Evolutionary conservation across 148 eudicot species (phyloP), one percentile per base, ranked within the genome.

Genomic region (Euryodendron excelsum): DNA sequence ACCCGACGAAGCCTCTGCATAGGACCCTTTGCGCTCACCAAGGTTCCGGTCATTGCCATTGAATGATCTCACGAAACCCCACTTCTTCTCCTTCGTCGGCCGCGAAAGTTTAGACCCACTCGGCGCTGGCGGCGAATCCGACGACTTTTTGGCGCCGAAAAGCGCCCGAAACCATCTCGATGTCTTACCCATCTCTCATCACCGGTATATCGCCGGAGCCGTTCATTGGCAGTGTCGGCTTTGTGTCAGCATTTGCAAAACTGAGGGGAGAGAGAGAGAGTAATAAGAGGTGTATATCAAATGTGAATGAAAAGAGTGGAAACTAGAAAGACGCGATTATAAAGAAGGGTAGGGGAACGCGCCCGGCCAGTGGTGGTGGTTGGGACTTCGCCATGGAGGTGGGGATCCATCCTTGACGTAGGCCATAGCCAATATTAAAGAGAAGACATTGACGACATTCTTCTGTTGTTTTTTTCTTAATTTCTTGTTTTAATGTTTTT

Each of bases 151-250:
- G 68, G 50, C 36, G 41, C 80, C 73, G 21, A 81, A 47, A 15
- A 85, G 69, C 10, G 83, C 69, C 23, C 85, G 82, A 34, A 82
- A 78, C 87, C 87, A 85, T 73, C 76, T 76, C 2, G 72, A 14
- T 8, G 87, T 65, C 75, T 73, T 79, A 73, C 87, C 85, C 87
- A 85, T 82, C 36, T 30, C 41, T 37, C 75, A 73, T 83, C 41
- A 5, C 45, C 23, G 27, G 63, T 14, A 41, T 0, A 30, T 56
- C 1, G 3, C 5, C 13, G 3, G 3, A 67, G 13, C 3, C 13
- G 9, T 0, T n/a, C 21, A 58, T 23, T 5, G 12, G 48, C 13
- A 48, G 53, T n/a, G 60, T 20, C 23, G 20, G 10, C 20, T 6
- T 28, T 48, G 58, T 70, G 37, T 30, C 58, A 31, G 58, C 74